Evolutionary conservation across 2,329 filamentous ascomycete genomes (phyloP).

Genomic region (Calonectria hongkongensis): DNA sequence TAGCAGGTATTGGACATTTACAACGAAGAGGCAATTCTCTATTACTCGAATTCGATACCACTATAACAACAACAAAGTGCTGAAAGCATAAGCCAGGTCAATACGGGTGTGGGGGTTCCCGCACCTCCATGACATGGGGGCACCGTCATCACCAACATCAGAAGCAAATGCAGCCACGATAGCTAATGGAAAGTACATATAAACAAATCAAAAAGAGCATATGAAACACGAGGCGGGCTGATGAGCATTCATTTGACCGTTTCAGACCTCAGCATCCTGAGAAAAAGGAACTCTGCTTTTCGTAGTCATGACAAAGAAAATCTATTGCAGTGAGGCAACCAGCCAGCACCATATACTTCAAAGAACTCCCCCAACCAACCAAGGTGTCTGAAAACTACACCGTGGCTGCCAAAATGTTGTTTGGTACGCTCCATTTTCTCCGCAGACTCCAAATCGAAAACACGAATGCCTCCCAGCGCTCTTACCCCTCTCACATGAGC

Average conservation of each 20-base stretch:
- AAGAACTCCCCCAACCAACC: slow-evolving; percentile 12
- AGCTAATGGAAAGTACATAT: neutral
- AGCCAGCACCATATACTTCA: slow-evolving; percentile 40
- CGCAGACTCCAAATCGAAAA: slow-evolving; percentile 1
- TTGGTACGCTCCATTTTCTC: neutral
- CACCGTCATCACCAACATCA: neutral
- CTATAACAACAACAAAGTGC: neutral
- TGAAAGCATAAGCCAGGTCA: neutral
- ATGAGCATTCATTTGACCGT: neutral
- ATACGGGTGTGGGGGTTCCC: slow-evolving; percentile 6
- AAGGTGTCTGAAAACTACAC: slow-evolving; percentile 10
- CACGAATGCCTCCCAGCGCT: neutral
- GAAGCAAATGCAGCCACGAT: neutral
- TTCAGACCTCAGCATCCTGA: neutral
- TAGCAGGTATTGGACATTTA: neutral
- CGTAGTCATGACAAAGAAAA: slow-evolving; percentile 46
- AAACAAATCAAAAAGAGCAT: neutral
- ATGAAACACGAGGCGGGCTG: neutral
- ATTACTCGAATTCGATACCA: neutral
- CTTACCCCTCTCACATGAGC: slow-evolving; percentile 71
- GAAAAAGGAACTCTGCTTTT: slow-evolving; percentile 25
- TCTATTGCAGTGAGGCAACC: slow-evolving; percentile 48
- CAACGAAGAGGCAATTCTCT: neutral
- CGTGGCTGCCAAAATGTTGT: neutral
- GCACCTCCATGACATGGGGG: slow-evolving; percentile 8